phyloP scores from a whole-genome alignment of 108 stramenopile species.

The Fistulifera solaris region DNA sequence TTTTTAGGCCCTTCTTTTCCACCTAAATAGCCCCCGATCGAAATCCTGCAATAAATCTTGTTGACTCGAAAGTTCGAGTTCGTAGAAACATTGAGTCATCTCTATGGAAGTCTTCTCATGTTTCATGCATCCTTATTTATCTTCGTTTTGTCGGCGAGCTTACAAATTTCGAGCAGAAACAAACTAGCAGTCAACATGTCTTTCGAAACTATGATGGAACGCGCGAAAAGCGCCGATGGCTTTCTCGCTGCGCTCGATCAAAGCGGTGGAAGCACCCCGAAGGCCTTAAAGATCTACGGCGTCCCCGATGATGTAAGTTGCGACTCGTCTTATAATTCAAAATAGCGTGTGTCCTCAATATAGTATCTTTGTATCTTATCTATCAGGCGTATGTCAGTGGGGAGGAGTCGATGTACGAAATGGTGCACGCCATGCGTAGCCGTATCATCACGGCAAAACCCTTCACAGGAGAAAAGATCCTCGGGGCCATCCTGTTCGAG shows the following conservation, averaged over 20 bases:
- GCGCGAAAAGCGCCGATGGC: conserved; percentile 26
- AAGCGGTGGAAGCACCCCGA: conserved; percentile 69
- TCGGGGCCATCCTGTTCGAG: conserved; percentile 77
- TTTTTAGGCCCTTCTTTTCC: no score
- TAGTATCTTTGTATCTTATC: neutral
- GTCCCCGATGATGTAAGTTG: conserved; percentile 30
- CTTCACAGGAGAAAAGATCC: conserved; percentile 57
- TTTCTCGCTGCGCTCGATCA: conserved; percentile 82
- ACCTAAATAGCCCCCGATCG: no score
- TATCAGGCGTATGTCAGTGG: conserved; percentile 29
- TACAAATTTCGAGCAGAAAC: no score
- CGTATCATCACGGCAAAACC: conserved; percentile 55
- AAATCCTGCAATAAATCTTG: no score
- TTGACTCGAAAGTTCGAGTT: no score
- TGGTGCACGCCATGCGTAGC: conserved; percentile 67
- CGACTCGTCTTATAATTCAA: neutral
- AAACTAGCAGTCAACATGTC: no score
- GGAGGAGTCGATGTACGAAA: conserved; percentile 55
- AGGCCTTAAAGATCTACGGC: conserved; percentile 55
- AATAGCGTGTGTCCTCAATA: neutral
- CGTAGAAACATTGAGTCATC: no score
- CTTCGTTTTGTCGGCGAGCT: no score
- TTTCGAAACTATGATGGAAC: no score
- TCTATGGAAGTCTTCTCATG: no score
- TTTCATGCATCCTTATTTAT: no score